Percentiles rank a stretch among this genome's conserved stretches.
phyloP scores from a whole-genome alignment of 1,139 yeast species.

The Diutina mesorugosa region DNA sequence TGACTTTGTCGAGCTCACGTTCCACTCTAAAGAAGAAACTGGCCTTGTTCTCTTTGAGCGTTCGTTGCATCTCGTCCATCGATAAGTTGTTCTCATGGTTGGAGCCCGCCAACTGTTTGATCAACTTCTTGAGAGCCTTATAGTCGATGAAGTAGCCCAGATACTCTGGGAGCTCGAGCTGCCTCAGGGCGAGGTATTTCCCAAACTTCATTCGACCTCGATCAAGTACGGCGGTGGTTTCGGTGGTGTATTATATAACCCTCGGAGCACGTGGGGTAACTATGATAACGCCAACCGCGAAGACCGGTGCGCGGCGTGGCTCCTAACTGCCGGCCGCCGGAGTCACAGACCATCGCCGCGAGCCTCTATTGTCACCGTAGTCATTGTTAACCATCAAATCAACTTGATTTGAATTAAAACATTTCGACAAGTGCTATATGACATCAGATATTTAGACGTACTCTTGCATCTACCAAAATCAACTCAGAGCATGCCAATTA shows the following conservation, averaged over 20 bases:
- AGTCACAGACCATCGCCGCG: background rate
- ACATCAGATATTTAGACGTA: too few relatives aligned
- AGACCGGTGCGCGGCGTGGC: background rate
- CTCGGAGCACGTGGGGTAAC: background rate
- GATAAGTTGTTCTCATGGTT: background rate
- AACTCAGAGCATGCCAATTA: too few relatives aligned
- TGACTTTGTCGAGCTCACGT: constrained; percentile 89
- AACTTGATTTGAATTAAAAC: too few relatives aligned
- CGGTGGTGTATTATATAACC: background rate
- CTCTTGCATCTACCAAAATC: too few relatives aligned
- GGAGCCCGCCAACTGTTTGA: constrained; percentile 35
- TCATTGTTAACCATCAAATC: background rate
- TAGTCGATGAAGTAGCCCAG: constrained; percentile 89
- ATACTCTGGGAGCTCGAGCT: constrained; percentile 88
- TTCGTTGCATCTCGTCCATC: constrained; percentile 31
- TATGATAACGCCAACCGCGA: background rate
- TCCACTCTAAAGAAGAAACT: constrained; percentile 87
- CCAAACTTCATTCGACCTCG: constrained; percentile 64
- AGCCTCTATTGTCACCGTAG: background rate
- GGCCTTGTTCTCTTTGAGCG: constrained; percentile 82
- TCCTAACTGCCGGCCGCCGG: background rate
- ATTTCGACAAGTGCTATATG: too few relatives aligned
- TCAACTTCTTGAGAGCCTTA: constrained; percentile 76
- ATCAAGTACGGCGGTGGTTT: background rate
- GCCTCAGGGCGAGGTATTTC: constrained; percentile 86